phyloP scores from a whole-genome alignment of 441 rosid genomes.

The Dalechampia spathulata region DNA sequence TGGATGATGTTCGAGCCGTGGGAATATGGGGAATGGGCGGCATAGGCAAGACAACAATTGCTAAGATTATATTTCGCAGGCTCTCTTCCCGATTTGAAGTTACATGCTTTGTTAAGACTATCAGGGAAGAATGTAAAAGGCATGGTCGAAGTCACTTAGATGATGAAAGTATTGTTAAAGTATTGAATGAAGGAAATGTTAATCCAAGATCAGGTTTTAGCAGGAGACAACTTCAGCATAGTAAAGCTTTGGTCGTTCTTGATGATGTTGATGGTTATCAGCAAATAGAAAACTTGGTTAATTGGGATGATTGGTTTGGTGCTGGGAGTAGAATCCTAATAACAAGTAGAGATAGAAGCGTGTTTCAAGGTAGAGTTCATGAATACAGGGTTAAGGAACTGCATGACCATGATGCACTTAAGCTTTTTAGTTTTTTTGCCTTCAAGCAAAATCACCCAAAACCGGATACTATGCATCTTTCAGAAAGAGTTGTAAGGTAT shows the following conservation, averaged over 20 bases:
- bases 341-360: neutral
- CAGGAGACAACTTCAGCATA: no score
- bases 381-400: neutral
- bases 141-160: no score
- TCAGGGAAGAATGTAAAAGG: no score
- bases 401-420: neutral
- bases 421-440: neutral
- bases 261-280: neutral
- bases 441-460: neutral
- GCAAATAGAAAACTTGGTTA: neutral
- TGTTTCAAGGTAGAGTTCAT: neutral
- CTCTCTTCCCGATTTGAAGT: neutral
- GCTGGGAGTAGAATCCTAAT: neutral
- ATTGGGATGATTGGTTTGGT: neutral
- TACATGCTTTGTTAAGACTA: neutral
- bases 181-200: no score
- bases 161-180: no score
- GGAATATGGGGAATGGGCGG: neutral
- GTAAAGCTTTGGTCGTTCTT: neutral
- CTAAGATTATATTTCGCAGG: neutral
- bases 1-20: no score
- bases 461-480: neutral
- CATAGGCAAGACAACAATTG: neutral
- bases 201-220: no score
- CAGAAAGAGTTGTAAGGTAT: neutral